phyloP scores from a whole-genome alignment of 2,329 filamentous ascomycete species.

The Alternaria solani region DNA sequence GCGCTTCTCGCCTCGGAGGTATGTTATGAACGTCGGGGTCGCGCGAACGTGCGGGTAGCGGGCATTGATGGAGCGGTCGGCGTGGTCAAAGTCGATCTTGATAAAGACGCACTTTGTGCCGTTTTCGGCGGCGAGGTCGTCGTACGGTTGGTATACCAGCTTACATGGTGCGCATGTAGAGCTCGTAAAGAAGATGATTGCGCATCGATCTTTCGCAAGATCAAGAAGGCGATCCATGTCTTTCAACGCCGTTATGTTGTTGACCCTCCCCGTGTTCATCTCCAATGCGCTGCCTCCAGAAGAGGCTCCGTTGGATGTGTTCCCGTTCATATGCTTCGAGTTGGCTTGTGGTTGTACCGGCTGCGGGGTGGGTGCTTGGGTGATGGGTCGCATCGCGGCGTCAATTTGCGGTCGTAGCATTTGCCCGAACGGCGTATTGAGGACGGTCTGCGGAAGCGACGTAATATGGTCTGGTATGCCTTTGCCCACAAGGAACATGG shows the following conservation, averaged over 20 bases:
- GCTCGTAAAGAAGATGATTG: constrained; percentile 91
- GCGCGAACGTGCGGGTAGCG: constrained; percentile 70
- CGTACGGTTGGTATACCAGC: constrained; percentile 80
- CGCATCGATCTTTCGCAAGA: constrained; percentile 70
- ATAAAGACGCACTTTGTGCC: constrained; percentile 74
- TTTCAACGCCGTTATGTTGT: constrained; percentile 65
- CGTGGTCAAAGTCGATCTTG: constrained; percentile 79
- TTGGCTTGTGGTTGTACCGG: constrained; percentile 22
- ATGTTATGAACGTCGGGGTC: constrained; percentile 90
- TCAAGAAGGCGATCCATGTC: constrained; percentile 69
- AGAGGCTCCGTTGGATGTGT: constrained; percentile 15
- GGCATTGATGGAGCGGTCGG: constrained; percentile 68
- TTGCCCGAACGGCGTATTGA: constrained; percentile 85
- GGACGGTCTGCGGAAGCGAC: constrained; percentile 82
- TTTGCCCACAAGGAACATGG: constrained; percentile 86
- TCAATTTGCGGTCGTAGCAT: constrained; percentile 84
- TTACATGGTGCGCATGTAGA: constrained; percentile 87
- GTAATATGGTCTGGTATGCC: constrained; percentile 89
- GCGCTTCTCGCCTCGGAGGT: constrained; percentile 76
- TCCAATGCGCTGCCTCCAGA: constrained; percentile 25
- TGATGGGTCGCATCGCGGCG: constrained; percentile 67
- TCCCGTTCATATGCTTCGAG: constrained; percentile 18
- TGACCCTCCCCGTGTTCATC: constrained; percentile 60
- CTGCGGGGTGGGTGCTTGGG: constrained; percentile 63
- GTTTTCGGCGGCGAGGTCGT: constrained; percentile 78